Evolutionary conservation across 1,284 basidiomycete genomes (phyloP).

Genomic region (Naganishia liquefaciens): DNA sequence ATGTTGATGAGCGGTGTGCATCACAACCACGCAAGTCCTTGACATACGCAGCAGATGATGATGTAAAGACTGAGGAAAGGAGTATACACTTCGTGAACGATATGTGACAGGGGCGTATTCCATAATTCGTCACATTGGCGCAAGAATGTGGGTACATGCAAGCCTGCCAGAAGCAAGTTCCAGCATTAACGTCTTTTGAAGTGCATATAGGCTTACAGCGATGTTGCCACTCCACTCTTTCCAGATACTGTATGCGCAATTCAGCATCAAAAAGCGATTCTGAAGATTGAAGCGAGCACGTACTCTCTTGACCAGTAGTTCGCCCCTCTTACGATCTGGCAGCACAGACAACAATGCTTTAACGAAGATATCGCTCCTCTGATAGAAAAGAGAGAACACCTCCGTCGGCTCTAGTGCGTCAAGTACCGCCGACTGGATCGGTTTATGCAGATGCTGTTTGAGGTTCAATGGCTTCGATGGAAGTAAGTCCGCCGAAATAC

Average conservation of each 20-base stretch:
- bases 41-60: conserved; percentile 49
- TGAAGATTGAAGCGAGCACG: conserved; percentile 32
- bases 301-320: conserved; percentile 50
- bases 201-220: conserved; percentile 45
- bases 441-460: conserved; percentile 27
- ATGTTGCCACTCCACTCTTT: conserved; percentile 55
- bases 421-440: conserved; percentile 37
- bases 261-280: not conserved
- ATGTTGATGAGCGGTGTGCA: not conserved
- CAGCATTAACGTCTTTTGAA: not conserved
- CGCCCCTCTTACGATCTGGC: conserved; percentile 48
- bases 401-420: conserved; percentile 50
- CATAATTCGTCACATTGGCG: conserved; percentile 53
- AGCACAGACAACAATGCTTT: conserved; percentile 48
- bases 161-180: conserved; percentile 36
- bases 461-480: conserved; percentile 24
- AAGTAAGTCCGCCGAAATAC: conserved; percentile 24
- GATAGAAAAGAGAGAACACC: conserved; percentile 49
- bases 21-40: not conserved
- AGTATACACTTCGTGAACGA: conserved; percentile 50
- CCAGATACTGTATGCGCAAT: conserved; percentile 42
- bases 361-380: conserved; percentile 49
- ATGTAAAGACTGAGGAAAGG: conserved; percentile 52
- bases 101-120: conserved; percentile 46
- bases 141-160: conserved; percentile 53